Conservation (phyloP, 257 asterid genomes). For the Solanum neorickii region DNA sequence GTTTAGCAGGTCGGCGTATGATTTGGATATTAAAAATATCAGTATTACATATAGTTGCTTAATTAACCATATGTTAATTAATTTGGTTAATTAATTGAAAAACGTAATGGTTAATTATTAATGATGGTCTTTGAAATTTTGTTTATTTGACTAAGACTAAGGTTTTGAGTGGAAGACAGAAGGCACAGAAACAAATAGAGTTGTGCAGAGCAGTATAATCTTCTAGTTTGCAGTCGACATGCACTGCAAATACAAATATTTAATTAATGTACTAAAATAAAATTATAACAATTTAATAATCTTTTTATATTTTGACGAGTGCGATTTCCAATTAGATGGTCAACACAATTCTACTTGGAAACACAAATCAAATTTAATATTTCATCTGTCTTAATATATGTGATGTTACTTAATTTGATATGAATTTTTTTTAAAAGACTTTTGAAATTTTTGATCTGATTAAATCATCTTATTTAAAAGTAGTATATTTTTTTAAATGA, state of each 20-base stretch:
- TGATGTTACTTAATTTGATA: too few species aligned
- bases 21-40: neutral
- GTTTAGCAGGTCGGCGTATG: neutral
- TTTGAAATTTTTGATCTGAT: too few species aligned
- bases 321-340: constrained; percentile 66
- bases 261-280: neutral
- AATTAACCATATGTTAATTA: neutral
- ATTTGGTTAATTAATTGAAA: neutral
- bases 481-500: too few species aligned
- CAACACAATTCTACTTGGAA: constrained; percentile 70
- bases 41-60: neutral
- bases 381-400: neutral
- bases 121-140: constrained; percentile 25
- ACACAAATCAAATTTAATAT: constrained; percentile 21
- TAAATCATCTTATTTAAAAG: too few species aligned
- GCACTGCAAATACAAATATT: constrained; percentile 27
- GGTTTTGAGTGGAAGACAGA: constrained; percentile 65
- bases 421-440: too few species aligned
- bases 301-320: constrained; percentile 34
- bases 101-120: neutral
- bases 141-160: constrained; percentile 36
- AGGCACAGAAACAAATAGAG: constrained; percentile 67
- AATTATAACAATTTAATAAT: neutral
- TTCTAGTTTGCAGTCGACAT: constrained; percentile 23
- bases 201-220: constrained; percentile 15